Conservation (phyloP, 1,139 yeast genomes). For the Zygosaccharomyces pseudobailii region DNA sequence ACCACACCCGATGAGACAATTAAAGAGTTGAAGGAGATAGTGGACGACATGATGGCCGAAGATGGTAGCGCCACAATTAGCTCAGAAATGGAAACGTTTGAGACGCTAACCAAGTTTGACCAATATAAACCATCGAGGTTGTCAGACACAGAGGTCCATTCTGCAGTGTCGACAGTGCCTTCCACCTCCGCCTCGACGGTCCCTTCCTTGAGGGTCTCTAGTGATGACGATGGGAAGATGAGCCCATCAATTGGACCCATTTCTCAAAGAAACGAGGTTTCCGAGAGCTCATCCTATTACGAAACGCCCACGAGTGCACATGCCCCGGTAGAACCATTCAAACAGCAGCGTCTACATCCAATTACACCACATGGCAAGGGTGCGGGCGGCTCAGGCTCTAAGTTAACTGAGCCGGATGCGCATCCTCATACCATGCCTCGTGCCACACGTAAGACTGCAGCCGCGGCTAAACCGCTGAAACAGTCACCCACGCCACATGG, state of each 20-base stretch:
- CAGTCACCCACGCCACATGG: constrained; percentile 1
- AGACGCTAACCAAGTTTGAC: constrained; percentile 28
- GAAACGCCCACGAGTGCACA: constrained; percentile 3
- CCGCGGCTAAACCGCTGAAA: background rate
- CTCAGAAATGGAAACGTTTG: constrained; percentile 20
- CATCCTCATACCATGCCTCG: background rate
- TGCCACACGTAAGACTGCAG: background rate
- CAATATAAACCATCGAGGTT: constrained; percentile 22
- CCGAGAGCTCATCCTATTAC: constrained; percentile 3
- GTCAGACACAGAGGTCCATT: background rate
- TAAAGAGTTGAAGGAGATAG: constrained; percentile 32
- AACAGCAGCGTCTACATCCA: background rate
- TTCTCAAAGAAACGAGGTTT: background rate
- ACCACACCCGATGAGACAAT: constrained; percentile 19
- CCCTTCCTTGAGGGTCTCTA: constrained; percentile 18
- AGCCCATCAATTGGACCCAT: constrained; percentile 4
- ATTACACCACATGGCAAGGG: background rate
- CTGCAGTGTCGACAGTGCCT: constrained; percentile 14
- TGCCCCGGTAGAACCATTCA: background rate
- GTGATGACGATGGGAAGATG: constrained; percentile 9
- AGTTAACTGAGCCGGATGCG: background rate
- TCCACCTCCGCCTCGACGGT: constrained; percentile 8
- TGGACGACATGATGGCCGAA: constrained; percentile 34
- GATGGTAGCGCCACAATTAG: constrained; percentile 15
- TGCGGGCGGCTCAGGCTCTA: background rate